Percentiles rank a stretch among this genome's conserved stretches.
Evolutionary conservation across 83 land plant species (phyloP).

Genomic region (Larix sibirica): DNA sequence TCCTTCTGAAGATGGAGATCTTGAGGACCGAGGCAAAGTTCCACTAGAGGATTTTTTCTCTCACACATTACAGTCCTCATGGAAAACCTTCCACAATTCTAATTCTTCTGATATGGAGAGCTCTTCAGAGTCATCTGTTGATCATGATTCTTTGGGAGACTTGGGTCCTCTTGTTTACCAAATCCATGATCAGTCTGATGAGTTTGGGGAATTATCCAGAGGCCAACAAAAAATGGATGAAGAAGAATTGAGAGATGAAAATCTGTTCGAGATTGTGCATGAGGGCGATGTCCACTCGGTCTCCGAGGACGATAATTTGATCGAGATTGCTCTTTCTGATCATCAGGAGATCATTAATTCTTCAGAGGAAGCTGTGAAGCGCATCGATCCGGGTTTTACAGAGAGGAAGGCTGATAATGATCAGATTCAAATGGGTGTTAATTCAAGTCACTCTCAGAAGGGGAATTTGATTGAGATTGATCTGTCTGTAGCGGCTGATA

Average conservation of each 20-base stretch:
- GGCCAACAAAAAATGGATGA: background rate
- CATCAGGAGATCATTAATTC: background rate
- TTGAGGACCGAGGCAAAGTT: background rate
- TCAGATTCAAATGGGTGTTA: background rate
- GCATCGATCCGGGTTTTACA: background rate
- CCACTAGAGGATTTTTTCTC: background rate
- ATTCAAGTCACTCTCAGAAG: background rate
- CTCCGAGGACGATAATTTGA: background rate
- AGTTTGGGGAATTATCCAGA: background rate
- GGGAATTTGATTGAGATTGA: constrained; percentile 1
- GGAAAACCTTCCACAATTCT: constrained; percentile 4
- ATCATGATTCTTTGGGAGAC: background rate
- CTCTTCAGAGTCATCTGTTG: background rate
- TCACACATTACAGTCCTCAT: background rate
- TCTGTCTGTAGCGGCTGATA: background rate
- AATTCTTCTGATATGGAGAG: constrained; percentile 3
- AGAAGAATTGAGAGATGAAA: background rate
- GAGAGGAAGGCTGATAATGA: background rate
- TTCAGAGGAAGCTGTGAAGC: background rate
- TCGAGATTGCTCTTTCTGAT: constrained; percentile 12
- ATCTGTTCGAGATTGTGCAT: constrained; percentile 11
- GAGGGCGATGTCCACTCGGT: constrained; percentile 1
- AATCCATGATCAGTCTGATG: background rate
- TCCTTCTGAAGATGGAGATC: background rate
- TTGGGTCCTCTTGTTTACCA: background rate